Conservation (phyloP, 2,329 filamentous ascomycete genomes). For the Pseudohalonectria lignicola region DNA sequence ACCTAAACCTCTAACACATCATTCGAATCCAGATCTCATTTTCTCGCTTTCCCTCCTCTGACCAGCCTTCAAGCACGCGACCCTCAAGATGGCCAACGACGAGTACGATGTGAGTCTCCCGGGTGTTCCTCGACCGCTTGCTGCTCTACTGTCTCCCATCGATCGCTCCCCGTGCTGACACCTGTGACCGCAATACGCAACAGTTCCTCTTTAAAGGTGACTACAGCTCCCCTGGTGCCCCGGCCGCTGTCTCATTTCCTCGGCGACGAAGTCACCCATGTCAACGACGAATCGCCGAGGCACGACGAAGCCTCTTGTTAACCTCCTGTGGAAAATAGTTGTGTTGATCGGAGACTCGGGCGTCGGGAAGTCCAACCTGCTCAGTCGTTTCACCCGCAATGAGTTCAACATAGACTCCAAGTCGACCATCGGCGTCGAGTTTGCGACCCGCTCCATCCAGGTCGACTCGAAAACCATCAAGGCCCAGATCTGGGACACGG, state of each 20-base stretch:
- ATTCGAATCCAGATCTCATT: no score
- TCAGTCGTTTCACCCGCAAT: slow-evolving; percentile 98
- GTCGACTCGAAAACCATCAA: slow-evolving; percentile 99
- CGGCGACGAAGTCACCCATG: no score
- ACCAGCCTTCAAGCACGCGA: slow-evolving; percentile 5
- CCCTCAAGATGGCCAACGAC: slow-evolving; percentile 87
- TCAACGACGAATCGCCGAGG: no score
- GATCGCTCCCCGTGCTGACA: no score
- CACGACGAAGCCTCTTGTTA: no score
- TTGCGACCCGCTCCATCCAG: slow-evolving; percentile 96
- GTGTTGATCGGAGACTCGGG: slow-evolving; percentile 98
- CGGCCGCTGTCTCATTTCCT: no score
- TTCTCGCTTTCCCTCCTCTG: not conserved
- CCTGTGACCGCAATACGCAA: no score
- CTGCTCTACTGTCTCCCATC: slow-evolving; percentile 1
- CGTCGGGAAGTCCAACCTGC: slow-evolving; percentile 98
- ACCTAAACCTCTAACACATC: no score
- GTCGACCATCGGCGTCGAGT: slow-evolving; percentile 99
- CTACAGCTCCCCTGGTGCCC: no score
- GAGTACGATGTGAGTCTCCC: slow-evolving; percentile 85
- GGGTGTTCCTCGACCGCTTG: not conserved
- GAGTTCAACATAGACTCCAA: slow-evolving; percentile 99
- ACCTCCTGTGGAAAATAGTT: no score
- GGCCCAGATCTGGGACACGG: slow-evolving; percentile 99
- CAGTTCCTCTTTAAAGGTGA: slow-evolving; percentile 99